Evolutionary conservation across 2,329 filamentous ascomycete species (phyloP), one percentile per base, ranked within the genome.

Genomic region (Ploettnerulaceae sp.): DNA sequence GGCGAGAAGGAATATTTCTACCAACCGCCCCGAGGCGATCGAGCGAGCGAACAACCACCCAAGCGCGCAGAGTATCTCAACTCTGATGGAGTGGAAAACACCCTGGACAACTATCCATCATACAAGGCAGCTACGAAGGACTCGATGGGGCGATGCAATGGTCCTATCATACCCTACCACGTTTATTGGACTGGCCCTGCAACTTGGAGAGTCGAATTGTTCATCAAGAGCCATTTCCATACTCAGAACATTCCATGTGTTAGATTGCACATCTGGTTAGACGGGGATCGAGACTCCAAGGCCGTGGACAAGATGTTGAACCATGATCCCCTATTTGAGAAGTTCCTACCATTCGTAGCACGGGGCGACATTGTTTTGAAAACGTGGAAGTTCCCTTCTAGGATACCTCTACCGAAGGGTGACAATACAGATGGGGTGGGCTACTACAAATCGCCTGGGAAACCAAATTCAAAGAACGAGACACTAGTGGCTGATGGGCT

Each of bases 141-240:
- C 2, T 66, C 60, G 7, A 66, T 71, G 28, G 74, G 73, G n/a
- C 67, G 68, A 20, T 78, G 75, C 52, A 66, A 73, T 32, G 75
- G 75, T 2, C 73, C 74, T n/a, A 73, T 77, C 52, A 68, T 76
- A 22, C 73, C 73, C 3, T 77, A 73, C 41, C 75, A 78, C 54
- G 69, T 71, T 21, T 77, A 77, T 67, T 77, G 75, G 75, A 75
- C 73, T 6, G 75, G 75, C 3, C 71, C 73, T 7, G 73, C 74
- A 3, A 77, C 73, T 3, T 78, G 75, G 75, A 66, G 75, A 33
- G 71, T 77, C 32, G 75, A 77, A 54, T 64, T 74, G 22, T 77
- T 78, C 54, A 64, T 77, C 64, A 78, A 78, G 64, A 71, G 71
- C 45, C 75, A 77, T 56, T 68, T 78, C 1, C 72, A 77, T 57